A percentile compares a stretch with the other conserved stretches of the same genome.
Conservation (phyloP, 768 basidiomycete species). For the Boletales sp. region DNA sequence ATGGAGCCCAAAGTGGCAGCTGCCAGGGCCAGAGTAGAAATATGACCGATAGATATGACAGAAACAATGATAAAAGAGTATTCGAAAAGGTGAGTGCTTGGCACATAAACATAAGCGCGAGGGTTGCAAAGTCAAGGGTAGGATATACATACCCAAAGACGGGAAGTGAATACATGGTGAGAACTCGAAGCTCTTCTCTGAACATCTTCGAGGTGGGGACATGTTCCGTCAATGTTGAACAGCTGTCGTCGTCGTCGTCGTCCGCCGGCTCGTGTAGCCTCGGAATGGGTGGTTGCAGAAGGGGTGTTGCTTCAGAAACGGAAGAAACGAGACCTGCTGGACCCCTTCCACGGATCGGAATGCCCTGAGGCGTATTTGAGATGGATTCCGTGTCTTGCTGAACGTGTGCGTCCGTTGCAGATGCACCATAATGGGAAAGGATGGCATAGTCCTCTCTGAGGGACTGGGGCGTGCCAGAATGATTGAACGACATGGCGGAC, state of each 20-base stretch:
- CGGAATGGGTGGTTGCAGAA: conserved; percentile 46
- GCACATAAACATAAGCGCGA: background rate
- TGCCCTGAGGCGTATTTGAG: conserved; percentile 16
- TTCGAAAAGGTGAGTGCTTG: conserved; percentile 76
- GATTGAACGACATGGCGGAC: conserved; percentile 16
- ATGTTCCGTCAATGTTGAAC: conserved; percentile 12
- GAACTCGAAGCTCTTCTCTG: conserved; percentile 57
- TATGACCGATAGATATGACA: conserved; percentile 85
- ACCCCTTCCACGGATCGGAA: conserved; percentile 13
- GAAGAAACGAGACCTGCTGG: background rate
- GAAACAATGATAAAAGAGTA: conserved; percentile 83
- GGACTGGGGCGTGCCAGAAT: conserved; percentile 32
- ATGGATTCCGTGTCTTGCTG: background rate
- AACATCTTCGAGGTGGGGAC: conserved; percentile 33
- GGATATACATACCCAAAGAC: conserved; percentile 65
- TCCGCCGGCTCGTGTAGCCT: conserved; percentile 54
- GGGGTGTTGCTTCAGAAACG: conserved; percentile 53
- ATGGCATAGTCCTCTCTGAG: conserved; percentile 66
- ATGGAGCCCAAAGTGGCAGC: conserved; percentile 73
- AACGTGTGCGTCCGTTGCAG: conserved; percentile 13
- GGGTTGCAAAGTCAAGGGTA: background rate
- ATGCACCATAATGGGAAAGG: conserved; percentile 47
- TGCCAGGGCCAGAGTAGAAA: conserved; percentile 87
- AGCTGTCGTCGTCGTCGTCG: background rate
- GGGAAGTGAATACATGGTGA: conserved; percentile 64